Base-by-base conservation (phyloP, 2,329 filamentous ascomycete genomes). In the Hypomyces perniciosus region DNA sequence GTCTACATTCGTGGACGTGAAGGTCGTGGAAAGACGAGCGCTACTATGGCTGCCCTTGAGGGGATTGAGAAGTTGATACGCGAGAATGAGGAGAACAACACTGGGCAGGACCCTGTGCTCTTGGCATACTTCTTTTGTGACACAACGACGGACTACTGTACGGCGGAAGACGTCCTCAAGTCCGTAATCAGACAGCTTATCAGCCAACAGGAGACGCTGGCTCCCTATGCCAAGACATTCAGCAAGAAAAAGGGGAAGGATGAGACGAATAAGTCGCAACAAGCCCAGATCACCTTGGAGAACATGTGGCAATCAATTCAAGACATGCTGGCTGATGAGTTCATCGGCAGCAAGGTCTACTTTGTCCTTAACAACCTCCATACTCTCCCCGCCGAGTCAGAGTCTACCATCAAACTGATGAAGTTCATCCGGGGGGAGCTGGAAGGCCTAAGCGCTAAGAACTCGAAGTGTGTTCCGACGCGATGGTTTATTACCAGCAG, bases 101-200 rank as follows among this genome's bases (percentile, higher is more conserved):
- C 56, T 2, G 57, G 55, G 3, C 54, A 64, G 41, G 59, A 62
- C 2, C 60, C 62, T 3, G 59, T 65, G 13, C 56, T 71, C 2
- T 56, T 72, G 4, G 68, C 68, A 0, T 72, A 72, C 52, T 73
- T 72, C 57, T 66, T 73, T 37, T 73, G 71, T 45, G 70, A 71
- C n/a, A 55, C 61, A 5, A 59, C 61, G 0, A 43, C 59, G 1
- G 70, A 72, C n/a, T 69, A 66, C 29, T 66, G 59, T 7, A 68
- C 68, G 1, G 68, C 71, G 1, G 71, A 73, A 44, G 70, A 70
- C 6, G 38, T 72, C 1, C 61, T 73, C 30, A 72, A 71, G 44
- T 71, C 70, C 5, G 48, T 73, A 4, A 54, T 73, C 0, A 59
- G 62, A 9, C 71, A 73, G 46, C 58, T 73, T 3, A 66, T 72